Base-by-base conservation (phyloP, 2,329 filamentous ascomycete species). In the Chaetomiaceae sp. region DNA sequence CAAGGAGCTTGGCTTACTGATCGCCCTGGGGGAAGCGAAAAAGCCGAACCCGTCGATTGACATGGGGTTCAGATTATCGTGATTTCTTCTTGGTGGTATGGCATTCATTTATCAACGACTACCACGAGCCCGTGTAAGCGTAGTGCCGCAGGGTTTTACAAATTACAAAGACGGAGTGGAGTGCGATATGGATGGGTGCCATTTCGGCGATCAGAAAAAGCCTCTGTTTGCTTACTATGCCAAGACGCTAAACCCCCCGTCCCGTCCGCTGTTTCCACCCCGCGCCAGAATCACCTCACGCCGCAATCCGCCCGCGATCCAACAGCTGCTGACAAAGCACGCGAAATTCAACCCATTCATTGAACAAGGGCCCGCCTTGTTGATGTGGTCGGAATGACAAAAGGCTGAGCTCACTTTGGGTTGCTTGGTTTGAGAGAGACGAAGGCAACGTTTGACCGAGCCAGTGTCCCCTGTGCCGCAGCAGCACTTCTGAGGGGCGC, bases 301-400 rank as follows among this genome's bases (percentile, higher is more conserved):
- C 16, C 37, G 11, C 32, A 36, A 16, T 29, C 25, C 23, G 16
- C n/a, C 32, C 33, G 10, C 30, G 23, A 27, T 51, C 21, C n/a
- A 21, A 11, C 34, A 48, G 18, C 33, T 54, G 51, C 51, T 54
- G 51, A 54, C 51, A 54, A 54, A 54, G 46, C 51, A 45, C 29
- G 10, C 33, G 34, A 38, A 41, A 25, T 13, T 25, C 14, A 11
- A 37, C 16, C 25, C 40, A 21, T 14, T 20, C 14, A n/a, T 20
- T 16, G 29, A 45, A 30, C 29, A 18, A 20, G 41, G 40, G 25
- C 25, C 25, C 5, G 25, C 16, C 25, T 4, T 11, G 20, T 45
- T 34, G 51, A 46, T 41, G 29, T 20, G 16, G 42, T 52, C 38
- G 25, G n/a, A 18, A 18, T 18, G 11, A 5, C 18, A 30, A 9